Evolutionary conservation across 2,329 filamentous ascomycete genomes (phyloP).

Genomic region (Sporothrix humicola): DNA sequence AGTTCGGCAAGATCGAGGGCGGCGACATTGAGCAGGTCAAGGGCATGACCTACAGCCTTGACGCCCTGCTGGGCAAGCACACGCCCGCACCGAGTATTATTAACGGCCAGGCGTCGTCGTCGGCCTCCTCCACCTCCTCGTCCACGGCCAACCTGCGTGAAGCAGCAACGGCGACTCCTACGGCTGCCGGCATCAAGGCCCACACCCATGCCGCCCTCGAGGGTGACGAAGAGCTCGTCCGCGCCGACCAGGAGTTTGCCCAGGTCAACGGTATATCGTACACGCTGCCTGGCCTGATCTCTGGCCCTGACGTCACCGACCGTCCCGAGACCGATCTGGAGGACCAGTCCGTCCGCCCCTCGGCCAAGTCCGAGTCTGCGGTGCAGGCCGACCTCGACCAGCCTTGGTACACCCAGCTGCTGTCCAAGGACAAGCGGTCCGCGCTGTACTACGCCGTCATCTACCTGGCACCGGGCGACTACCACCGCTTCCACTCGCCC

Average conservation of each 20-base stretch:
- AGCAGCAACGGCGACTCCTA: not conserved
- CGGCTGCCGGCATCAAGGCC: not conserved
- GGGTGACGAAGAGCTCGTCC: conserved; percentile 69
- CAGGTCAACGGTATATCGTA: conserved; percentile 93
- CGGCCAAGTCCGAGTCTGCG: conserved; percentile 76
- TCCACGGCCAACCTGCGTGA: conserved; percentile 2
- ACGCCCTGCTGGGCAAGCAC: conserved; percentile 81
- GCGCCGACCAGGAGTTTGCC: conserved; percentile 89
- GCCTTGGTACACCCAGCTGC: conserved; percentile 73
- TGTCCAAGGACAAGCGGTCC: conserved; percentile 66
- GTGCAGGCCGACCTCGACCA: conserved; percentile 83
- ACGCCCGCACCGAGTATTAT: conserved; percentile 62
- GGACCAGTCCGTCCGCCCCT: conserved; percentile 75
- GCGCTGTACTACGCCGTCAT: conserved; percentile 88
- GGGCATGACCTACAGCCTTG: conserved; percentile 95
- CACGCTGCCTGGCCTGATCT: conserved; percentile 84
- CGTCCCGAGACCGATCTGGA: conserved; percentile 58
- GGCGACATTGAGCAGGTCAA: conserved; percentile 98
- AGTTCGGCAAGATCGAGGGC: conserved; percentile 89
- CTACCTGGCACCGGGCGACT: conserved; percentile 96
- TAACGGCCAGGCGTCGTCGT: conserved; percentile 35
- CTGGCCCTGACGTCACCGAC: conserved; percentile 63
- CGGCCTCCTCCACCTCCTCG: conserved; percentile 1
- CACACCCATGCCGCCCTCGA: conserved; percentile 39
- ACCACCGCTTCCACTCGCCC: conserved; percentile 97